These are phyloP conservation scores for Fusarium equiseti DNA, from an alignment of 2,329 filamentous ascomycete genomes.

Conservation along the genomic window DNA sequence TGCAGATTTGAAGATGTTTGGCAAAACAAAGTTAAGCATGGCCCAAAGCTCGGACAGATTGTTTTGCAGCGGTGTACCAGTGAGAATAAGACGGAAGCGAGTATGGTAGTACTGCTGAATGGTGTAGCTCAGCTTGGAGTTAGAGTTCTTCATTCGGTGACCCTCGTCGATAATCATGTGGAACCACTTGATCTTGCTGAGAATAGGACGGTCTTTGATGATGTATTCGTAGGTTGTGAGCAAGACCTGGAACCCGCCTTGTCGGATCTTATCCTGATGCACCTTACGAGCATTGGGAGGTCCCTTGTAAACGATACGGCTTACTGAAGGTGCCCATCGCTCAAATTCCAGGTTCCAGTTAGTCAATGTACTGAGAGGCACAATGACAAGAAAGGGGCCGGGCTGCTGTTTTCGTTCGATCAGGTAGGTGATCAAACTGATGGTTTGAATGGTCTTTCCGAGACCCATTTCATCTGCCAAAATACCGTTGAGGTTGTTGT, in stretches of 20 bases:
- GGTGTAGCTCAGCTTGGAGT: constrained; percentile 95
- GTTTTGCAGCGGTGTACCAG: constrained; percentile 96
- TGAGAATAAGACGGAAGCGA: constrained; percentile 95
- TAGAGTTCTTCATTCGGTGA: constrained; percentile 98
- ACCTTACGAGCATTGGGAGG: constrained; percentile 88
- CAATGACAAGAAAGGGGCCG: constrained; percentile 95
- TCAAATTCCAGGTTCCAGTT: constrained; percentile 99
- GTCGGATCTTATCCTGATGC: constrained; percentile 93
- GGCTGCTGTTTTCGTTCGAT: constrained; percentile 95
- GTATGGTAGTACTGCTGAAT: constrained; percentile 96
- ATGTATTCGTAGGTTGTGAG: constrained; percentile 99
- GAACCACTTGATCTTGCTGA: constrained; percentile 99
- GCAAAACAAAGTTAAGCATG: constrained; percentile 97
- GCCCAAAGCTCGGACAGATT: constrained; percentile 97
- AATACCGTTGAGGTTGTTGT: constrained; percentile 99
- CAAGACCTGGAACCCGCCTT: constrained; percentile 94
- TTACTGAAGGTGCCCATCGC: constrained; percentile 93
- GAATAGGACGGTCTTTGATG: constrained; percentile 95
- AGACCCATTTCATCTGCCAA: constrained; percentile 99
- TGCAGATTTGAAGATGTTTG: constrained; percentile 98
- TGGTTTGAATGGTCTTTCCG: constrained; percentile 99
- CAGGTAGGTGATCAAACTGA: constrained; percentile 95
- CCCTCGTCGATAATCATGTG: constrained; percentile 99
- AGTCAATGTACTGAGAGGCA: constrained; percentile 94
- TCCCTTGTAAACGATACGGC: constrained; percentile 95